A percentile compares a stretch with the other conserved stretches of the same genome.
phyloP scores from a whole-genome alignment of 202 grass and related monocot species.

The Eragrostis tef region DNA sequence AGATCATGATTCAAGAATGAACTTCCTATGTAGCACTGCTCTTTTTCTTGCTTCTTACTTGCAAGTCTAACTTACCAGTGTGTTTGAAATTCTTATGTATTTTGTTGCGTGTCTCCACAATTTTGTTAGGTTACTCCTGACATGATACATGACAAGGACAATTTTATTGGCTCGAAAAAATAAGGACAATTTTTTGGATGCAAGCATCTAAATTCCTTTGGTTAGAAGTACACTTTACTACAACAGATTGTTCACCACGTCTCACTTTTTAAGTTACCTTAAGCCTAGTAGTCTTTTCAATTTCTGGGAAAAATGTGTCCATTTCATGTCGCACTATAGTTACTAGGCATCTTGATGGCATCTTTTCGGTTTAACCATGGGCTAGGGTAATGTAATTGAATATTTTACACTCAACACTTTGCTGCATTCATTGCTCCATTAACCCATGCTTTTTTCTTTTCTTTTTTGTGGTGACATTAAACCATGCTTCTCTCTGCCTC shows the following conservation, averaged over 20 bases:
- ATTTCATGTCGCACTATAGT: slow-evolving; percentile 2
- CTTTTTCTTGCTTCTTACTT: neutral
- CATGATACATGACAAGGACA: neutral
- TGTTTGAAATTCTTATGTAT: slow-evolving; percentile 27
- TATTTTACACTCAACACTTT: slow-evolving; percentile 20
- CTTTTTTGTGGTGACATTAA: neutral
- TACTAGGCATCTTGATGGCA: neutral
- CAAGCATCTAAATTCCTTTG: slow-evolving; percentile 14
- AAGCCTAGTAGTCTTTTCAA: neutral
- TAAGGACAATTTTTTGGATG: neutral
- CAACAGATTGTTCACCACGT: slow-evolving; percentile 15
- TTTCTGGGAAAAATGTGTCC: neutral
- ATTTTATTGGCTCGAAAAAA: neutral
- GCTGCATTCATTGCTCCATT: neutral
- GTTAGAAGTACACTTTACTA: neutral
- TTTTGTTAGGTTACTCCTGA: slow-evolving; percentile 30
- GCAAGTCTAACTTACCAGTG: neutral
- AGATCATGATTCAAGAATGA: neutral
- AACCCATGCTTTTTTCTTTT: neutral
- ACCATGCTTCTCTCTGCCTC: slow-evolving; percentile 39
- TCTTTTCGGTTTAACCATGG: slow-evolving; percentile 8
- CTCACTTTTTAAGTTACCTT: slow-evolving; percentile 18
- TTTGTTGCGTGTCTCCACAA: neutral
- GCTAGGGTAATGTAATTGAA: slow-evolving; percentile 20
- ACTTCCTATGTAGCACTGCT: slow-evolving; percentile 3